Base-by-base conservation (phyloP, 1,284 basidiomycete genomes). In the Heterobasidion annosum region DNA sequence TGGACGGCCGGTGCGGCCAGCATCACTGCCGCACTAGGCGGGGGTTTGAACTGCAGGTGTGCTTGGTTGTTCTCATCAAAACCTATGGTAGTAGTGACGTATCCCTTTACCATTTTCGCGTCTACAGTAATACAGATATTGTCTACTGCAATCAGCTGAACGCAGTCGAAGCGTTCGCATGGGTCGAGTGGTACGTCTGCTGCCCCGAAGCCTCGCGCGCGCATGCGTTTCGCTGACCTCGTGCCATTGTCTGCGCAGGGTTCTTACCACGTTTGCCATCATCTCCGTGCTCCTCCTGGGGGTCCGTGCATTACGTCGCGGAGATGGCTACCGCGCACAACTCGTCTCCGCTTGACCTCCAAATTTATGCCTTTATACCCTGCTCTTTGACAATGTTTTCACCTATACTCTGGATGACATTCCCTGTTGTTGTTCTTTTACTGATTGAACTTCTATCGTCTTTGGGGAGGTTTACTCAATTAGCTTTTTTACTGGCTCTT, bases 11-110 rank as follows among this genome's bases (percentile, higher is more conserved):
- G 59, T 10, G 68, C 85, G 2, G 82, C 83, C 2, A 77, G 82
- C 16, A 77, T 90, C 51, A 89, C 87, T 0, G 68, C 77, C 19
- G 70, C 76, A 40, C 71, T 88, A 32, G 81, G 82, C 13, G 87
- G 87, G 19, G 79, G 85, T 10, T 64, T 85, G 51, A 81, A 85
- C 62, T 90, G 87, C 78, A 64, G 62, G 83, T 82, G 65, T 51
- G 75, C 47, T 48, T 51, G 34, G 43, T 51, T 40, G 18, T 19
- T 51, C 51, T 50, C n/a, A 16, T 37, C 12, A 46, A 2, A 37
- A 54, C n/a, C 25, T 44, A 9, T 18, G 32, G 13, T 15, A 8
- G 33, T 25, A 34, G 25, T 47, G 18, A 33, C 48, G 48, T 15
- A 18, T 15, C 9, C n/a, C 12, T 48, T 18, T 42, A 25, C 5